These are phyloP conservation scores for Haematococcus sp. DNA, from an alignment of 139 green algal species.

Conservation along the genomic window DNA sequence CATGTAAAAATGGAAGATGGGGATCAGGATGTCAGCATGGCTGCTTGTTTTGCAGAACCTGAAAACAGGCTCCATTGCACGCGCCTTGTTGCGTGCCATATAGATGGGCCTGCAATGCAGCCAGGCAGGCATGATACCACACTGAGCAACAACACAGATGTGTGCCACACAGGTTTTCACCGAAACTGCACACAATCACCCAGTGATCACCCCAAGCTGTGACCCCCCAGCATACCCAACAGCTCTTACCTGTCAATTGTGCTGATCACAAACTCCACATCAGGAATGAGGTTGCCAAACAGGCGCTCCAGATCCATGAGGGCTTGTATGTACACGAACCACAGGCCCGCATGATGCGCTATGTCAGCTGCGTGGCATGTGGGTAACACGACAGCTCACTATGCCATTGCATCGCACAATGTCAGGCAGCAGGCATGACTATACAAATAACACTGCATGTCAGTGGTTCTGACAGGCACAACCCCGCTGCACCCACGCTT, in stretches of 20 bases:
- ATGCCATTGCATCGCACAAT: too few relatives aligned
- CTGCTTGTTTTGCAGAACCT: constrained; percentile 25
- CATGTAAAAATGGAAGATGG: constrained; percentile 36
- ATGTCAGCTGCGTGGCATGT: background rate
- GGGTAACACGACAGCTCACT: too few relatives aligned
- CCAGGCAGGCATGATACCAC: background rate
- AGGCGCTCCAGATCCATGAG: constrained; percentile 24
- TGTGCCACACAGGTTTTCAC: too few relatives aligned
- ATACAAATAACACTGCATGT: too few relatives aligned
- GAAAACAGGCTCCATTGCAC: constrained; percentile 17
- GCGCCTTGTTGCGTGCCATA: too few relatives aligned
- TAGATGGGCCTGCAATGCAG: too few relatives aligned
- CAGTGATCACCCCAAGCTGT: too few relatives aligned
- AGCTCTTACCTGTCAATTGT: constrained; percentile 15
- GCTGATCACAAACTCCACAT: constrained; percentile 28
- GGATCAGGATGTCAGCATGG: background rate
- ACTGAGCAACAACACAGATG: background rate
- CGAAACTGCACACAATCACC: too few relatives aligned
- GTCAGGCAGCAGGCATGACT: too few relatives aligned
- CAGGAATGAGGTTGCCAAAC: constrained; percentile 22
- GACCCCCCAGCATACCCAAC: too few relatives aligned
- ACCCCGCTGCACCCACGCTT: too few relatives aligned
- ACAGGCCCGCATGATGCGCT: constrained; percentile 2
- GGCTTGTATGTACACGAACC: constrained; percentile 2
- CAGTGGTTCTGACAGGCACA: too few relatives aligned